Base-by-base conservation (phyloP, 371 early-diverging fungal species). In the Dinochytrium kinnereticum region DNA sequence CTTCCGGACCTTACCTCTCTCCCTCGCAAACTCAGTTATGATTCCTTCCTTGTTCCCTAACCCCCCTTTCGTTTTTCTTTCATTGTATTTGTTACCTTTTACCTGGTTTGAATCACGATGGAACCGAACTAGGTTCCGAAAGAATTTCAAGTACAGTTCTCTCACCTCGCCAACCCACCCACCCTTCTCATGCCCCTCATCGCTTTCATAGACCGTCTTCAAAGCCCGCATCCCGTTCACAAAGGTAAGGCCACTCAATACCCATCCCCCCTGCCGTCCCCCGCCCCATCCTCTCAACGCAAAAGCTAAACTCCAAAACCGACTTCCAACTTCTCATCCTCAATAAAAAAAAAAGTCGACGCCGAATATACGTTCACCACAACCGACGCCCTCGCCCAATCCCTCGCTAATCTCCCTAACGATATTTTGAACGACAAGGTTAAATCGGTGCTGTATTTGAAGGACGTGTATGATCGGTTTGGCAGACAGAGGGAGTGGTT, bases 161-260 rank as follows among this genome's bases (percentile, higher is more conserved):
- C 94, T 13, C 91, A 96, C 66, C 93, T 92, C 81, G 98, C 93
- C 55, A 98, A 97, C 73, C 98, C 98, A 15, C 98, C 98, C 0
- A 96, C 96, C 0, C 80, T 97, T 24, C 81, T 93, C 66, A 82
- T 94, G 64, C 86, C 92, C 19, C 86, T 95, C 34, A 85, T 84
- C 53, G 83, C 84, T 7, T 91, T 87, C 69, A 75, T 92, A 30
- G 77, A 81, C 30, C 77, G 78, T 7, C 51, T 76, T 28, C 13
- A 53, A 26, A 53, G 5, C 5, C 5, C 55, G 10, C 49, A 13
- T 21, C 49, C 83, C 87, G 44, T 80, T 36, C 13, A 44, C 24
- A 55, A 31, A 44, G 49, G 49, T 44, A 44, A 44, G 21, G 49
- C 49, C 10, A 10, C 49, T 21, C 21, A 44, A 13, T 44, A 13